These are phyloP conservation scores for Fragilariopsis cylindrus DNA, from an alignment of 108 stramenopile species.

Conservation along the genomic window DNA sequence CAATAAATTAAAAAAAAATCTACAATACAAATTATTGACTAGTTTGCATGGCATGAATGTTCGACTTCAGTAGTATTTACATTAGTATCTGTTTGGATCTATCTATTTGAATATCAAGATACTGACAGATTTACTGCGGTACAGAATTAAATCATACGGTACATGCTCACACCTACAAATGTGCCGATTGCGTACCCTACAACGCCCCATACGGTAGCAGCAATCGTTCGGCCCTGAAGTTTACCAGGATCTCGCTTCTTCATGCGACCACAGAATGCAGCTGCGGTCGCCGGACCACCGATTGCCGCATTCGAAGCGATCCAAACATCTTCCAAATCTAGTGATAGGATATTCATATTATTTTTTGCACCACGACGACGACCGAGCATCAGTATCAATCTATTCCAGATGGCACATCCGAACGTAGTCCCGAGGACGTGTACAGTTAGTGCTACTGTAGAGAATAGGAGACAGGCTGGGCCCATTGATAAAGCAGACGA, in stretches of 20 bases:
- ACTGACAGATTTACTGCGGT: too few species aligned
- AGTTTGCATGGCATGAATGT: too few species aligned
- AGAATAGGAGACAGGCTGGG: conserved; percentile 46
- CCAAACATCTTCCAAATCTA: conserved; percentile 59
- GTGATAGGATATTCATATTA: conserved; percentile 3
- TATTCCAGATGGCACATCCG: conserved; percentile 26
- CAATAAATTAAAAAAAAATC: too few species aligned
- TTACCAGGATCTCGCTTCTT: conserved; percentile 24
- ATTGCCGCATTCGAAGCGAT: conserved; percentile 85
- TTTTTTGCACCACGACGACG: background rate
- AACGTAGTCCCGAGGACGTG: conserved; percentile 45
- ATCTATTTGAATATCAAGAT: too few species aligned
- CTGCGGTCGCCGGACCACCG: conserved; percentile 79
- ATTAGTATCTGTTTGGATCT: too few species aligned
- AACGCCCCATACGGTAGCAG: conserved; percentile 73
- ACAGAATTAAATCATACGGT: conserved; percentile 16
- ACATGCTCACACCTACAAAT: conserved; percentile 40
- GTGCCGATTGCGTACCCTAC: conserved; percentile 78
- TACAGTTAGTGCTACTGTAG: conserved; percentile 48
- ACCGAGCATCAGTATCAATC: conserved; percentile 4
- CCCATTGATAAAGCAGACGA: conserved; percentile 45
- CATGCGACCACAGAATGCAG: conserved; percentile 61
- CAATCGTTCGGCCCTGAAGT: conserved; percentile 49
- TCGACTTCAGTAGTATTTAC: too few species aligned
- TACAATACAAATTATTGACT: too few species aligned